Evolutionary conservation across 257 asterid genomes (phyloP), one percentile per base, ranked within the genome.

Genomic region (Ophiorrhiza pumila): DNA sequence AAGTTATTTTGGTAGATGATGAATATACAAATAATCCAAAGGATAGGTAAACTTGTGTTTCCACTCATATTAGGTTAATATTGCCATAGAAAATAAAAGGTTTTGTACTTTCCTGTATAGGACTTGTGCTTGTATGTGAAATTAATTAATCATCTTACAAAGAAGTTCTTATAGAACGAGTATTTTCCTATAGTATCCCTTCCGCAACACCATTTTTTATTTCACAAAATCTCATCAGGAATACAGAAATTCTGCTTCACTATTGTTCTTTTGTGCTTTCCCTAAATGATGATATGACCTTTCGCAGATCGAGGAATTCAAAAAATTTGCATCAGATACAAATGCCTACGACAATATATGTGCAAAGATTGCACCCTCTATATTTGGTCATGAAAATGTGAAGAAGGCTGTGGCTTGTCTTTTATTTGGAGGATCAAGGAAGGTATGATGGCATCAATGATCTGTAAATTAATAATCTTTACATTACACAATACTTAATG

Each of bases 381-480:
- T 95, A 80, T 95, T 95, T 83, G 98, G 99, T 34, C 99, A 95
- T 74, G 80, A 42, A 53, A 96, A 93, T 74, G 98, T 95, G 80
- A 95, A 95, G 81, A 95, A 87, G 87, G 98, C 99, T 73, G 84
- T 95, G 77, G 91, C 97, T 49, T 92, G 99, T 84, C 99, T 92
- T 85, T 64, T 95, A 79, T 92, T 95, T 82, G 99, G 99, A 82
- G 99, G 99, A 68, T 92, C 99, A 7, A 85, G 99, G 78, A 95
- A 95, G 96, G 99, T 95, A 78, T 67, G 71, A 78, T 67, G 71
- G 9, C 60, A 59, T 63, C 25, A 43, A 47, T 53, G 53, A 53
- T 79, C 57, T 72, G 53, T 68, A 42, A 58, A 46, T 41, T 65
- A n/a, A 64, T 7, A 73, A 68, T 37, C 71, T 59, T 69, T 50